Conservation (phyloP, 2,329 filamentous ascomycete species). For the Emmonsia crescens region DNA sequence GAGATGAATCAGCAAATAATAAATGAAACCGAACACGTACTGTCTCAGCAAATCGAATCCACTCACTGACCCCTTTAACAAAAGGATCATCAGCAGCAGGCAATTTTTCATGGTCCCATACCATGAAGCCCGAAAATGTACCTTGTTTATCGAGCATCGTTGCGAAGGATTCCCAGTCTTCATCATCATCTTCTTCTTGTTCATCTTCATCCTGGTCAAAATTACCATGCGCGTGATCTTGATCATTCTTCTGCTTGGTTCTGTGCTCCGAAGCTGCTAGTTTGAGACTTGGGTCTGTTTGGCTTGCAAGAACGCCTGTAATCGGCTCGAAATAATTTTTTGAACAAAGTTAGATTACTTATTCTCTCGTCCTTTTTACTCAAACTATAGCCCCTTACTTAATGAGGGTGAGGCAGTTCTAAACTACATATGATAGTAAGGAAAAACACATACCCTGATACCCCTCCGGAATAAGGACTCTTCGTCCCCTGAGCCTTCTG, state of each 20-base stretch:
- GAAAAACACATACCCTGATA: conserved; percentile 45
- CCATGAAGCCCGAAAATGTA: conserved; percentile 60
- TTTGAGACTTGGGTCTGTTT: conserved; percentile 30
- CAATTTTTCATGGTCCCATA: conserved; percentile 73
- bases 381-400: not conserved
- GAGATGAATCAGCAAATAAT: not conserved
- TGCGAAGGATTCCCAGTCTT: conserved; percentile 42
- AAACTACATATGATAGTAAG: not conserved
- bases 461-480: conserved; percentile 55
- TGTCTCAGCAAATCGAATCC: conserved; percentile 61
- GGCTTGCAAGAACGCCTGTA: conserved; percentile 48
- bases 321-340: not conserved
- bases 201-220: conserved; percentile 25
- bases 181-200: conserved; percentile 37
- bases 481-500: conserved; percentile 61
- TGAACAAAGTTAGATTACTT: not conserved
- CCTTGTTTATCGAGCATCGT: conserved; percentile 49
- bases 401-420: not conserved
- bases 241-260: not conserved
- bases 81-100: conserved; percentile 59
- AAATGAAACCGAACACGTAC: conserved; percentile 40
- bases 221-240: not conserved
- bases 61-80: conserved; percentile 65
- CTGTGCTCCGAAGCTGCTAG: conserved; percentile 8
- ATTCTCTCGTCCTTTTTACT: not conserved